Evolutionary conservation across 2,329 filamentous ascomycete genomes (phyloP).

Genomic region (Seiridium unicorne): DNA sequence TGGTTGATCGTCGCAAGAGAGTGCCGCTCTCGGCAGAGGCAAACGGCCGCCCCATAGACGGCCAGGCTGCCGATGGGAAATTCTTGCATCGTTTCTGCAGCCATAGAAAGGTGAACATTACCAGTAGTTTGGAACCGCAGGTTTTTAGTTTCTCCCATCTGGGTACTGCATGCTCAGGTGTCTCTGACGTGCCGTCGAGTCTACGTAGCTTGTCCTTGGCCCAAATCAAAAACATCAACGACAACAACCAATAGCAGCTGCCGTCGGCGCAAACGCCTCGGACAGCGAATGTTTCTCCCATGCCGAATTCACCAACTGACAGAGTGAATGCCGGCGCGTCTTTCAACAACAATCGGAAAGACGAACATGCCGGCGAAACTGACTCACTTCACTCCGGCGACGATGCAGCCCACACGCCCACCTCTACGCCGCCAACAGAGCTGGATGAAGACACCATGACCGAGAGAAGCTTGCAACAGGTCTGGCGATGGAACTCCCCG

Average conservation of each 20-base stretch:
- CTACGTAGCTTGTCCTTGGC: not conserved
- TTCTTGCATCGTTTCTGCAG: not conserved
- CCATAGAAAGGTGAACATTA: not conserved
- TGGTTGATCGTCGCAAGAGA: not conserved
- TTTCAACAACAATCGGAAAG: not conserved
- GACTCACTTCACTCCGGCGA: not conserved
- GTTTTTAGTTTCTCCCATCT: not conserved
- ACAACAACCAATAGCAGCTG: not conserved
- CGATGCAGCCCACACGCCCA: not conserved
- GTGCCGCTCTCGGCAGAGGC: conserved; percentile 5
- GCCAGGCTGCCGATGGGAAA: not conserved
- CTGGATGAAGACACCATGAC: conserved; percentile 24
- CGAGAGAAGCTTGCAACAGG: conserved; percentile 35
- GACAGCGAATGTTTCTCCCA: not conserved
- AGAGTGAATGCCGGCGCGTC: not conserved
- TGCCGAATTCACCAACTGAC: not conserved
- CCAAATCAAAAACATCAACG: not conserved
- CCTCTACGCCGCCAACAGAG: conserved; percentile 22
- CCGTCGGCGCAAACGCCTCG: not conserved
- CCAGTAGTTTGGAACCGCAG: not conserved
- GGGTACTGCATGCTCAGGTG: not conserved
- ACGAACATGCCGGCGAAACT: conserved; percentile 1
- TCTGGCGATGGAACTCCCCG: conserved; percentile 45
- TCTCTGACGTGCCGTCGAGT: not conserved
- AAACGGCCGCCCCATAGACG: not conserved